Conservation (phyloP, 441 rosid species). For the Manihot esculenta region DNA sequence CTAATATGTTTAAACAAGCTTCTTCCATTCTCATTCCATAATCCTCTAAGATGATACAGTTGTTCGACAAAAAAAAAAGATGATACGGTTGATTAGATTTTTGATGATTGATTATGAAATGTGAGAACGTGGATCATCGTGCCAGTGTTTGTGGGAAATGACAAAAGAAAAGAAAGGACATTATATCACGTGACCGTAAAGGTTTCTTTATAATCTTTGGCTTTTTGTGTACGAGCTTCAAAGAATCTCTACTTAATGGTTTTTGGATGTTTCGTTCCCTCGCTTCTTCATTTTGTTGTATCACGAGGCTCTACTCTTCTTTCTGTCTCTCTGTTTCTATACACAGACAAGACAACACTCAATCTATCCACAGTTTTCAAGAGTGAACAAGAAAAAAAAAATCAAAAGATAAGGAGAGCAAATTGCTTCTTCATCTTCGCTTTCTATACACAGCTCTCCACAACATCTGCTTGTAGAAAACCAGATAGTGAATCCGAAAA, state of each 20-base stretch:
- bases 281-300: not conserved
- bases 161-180: conserved; percentile 11
- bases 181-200: conserved; percentile 51
- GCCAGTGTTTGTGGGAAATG: not conserved
- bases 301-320: conserved; percentile 29
- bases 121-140: not conserved
- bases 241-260: conserved; percentile 14
- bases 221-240: not conserved
- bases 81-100: not conserved
- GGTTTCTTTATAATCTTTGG: conserved; percentile 39
- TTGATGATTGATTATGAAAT: not conserved
- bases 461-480: conserved; percentile 18
- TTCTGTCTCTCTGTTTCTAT: not conserved
- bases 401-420: not conserved
- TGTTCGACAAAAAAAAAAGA: too few species aligned
- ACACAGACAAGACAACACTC: not conserved
- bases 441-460: conserved; percentile 5
- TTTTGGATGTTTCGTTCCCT: conserved; percentile 12
- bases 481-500: conserved; percentile 30
- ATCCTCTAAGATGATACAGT: too few species aligned
- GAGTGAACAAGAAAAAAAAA: not conserved
- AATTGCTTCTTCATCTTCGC: not conserved
- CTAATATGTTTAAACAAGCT: not conserved
- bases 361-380: not conserved
- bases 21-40: too few species aligned